Evolutionary conservation across 2,329 filamentous ascomycete species (phyloP), one percentile per base, ranked within the genome.

Genomic region (Fusarium falciforme): DNA sequence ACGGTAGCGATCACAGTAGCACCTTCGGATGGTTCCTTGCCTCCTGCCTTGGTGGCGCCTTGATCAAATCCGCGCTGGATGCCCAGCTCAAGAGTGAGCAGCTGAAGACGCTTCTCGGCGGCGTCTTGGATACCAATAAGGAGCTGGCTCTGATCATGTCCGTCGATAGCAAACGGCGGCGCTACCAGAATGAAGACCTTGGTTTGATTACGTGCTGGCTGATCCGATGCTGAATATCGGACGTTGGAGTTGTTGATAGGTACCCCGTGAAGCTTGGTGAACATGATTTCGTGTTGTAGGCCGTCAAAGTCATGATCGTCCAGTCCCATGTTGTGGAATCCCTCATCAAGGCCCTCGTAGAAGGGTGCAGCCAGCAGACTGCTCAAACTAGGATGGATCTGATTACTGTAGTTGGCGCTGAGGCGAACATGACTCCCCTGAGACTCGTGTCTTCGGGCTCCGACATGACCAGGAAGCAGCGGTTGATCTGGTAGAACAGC

Each of bases 241-340:
- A 92, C 84, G 77, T 90, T 91, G 49, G 84, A 85, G 76, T 89
- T 89, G 66, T 93, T 86, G 79, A 91, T 84, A 6, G 91, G 85
- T 65, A 94, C 89, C 68, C 87, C 92, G 73, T 93, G 91, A 31
- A 96, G 88, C 76, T 92, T 93, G 17, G 88, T 89, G 59, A 95
- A 88, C 12, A 93, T 82, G n/a, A 95, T 87, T 79, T 95, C 93
- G 67, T 92, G 91, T 17, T 90, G 88, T 10, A 95, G 84, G 1
- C 92, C 91, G 67, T 94, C 92, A 68, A 93, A 90, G 70, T 90
- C 89, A n/a, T 91, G 88, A 78, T 94, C 92, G 63, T 93, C 91
- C 25, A 94, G 85, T 2, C 90, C 92, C 89, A 94, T 93, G 68
- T 87, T 93, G 76, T 92, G 88, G 64, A 94, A 91, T 0, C 91